Evolutionary conservation across 768 basidiomycete species (phyloP).

Genomic region (Hemileccinum rubropunctum): DNA sequence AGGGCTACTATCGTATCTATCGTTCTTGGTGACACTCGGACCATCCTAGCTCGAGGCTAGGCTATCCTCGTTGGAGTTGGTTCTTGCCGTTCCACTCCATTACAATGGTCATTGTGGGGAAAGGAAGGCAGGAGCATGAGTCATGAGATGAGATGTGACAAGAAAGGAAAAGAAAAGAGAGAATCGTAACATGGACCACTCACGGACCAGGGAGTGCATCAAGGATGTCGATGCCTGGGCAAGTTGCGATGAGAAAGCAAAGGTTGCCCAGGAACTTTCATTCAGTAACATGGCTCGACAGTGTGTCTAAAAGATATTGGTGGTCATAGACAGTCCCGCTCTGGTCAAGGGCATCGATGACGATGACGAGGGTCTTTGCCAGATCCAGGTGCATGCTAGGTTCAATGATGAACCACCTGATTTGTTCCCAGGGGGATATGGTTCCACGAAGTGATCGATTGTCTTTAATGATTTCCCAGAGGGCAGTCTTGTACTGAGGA

Average conservation of each 20-base stretch:
- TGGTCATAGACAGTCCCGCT: neutral
- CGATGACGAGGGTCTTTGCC: neutral
- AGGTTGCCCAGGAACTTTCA: neutral
- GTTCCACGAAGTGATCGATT: conserved; percentile 4
- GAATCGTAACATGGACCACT: no score
- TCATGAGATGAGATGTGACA: no score
- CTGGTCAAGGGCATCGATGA: neutral
- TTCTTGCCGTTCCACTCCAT: no score
- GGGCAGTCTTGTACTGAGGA: conserved; percentile 7
- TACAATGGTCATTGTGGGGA: no score
- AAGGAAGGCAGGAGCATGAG: no score
- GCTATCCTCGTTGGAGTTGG: no score
- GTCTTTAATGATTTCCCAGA: conserved; percentile 3
- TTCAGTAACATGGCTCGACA: neutral
- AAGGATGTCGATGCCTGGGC: neutral
- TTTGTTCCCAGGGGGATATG: neutral
- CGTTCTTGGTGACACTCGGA: no score
- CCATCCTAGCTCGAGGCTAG: no score
- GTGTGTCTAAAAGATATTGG: neutral
- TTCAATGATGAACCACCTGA: neutral
- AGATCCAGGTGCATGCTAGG: neutral
- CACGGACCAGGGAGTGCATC: neutral
- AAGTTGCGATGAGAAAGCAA: neutral
- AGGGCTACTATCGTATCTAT: no score
- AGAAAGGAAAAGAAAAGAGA: no score